Evolutionary conservation across 2,329 filamentous ascomycete species (phyloP).

Genomic region (Penicillium decumbens): DNA sequence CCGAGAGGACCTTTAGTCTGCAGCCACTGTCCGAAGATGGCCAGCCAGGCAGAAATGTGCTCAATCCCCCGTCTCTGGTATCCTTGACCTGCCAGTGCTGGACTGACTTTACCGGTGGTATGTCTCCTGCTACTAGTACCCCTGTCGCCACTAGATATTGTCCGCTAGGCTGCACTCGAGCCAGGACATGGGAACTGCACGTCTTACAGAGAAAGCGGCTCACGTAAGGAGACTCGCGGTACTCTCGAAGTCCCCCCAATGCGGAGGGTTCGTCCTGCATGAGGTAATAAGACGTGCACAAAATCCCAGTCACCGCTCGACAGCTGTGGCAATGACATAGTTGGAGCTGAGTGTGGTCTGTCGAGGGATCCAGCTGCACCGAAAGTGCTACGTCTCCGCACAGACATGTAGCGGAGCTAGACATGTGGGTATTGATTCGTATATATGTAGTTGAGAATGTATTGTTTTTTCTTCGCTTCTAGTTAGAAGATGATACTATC

Average conservation of each 20-base stretch:
- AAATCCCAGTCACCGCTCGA: constrained; percentile 46
- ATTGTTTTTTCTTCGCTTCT: constrained; percentile 3
- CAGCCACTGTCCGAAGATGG: constrained; percentile 14
- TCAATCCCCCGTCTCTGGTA: constrained; percentile 30
- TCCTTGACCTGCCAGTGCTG: constrained; percentile 28
- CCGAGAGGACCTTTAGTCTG: constrained; percentile 16
- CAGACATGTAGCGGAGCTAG: constrained; percentile 27
- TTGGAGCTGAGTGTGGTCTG: constrained; percentile 23
- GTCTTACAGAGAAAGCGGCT: constrained; percentile 49
- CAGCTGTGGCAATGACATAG: constrained; percentile 54
- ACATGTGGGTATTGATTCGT: constrained; percentile 4
- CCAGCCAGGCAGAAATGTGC: constrained; percentile 24
- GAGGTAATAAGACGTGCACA: constrained; percentile 44
- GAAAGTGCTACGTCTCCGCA: constrained; percentile 26
- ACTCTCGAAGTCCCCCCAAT: constrained; percentile 39
- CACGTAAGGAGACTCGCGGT: constrained; percentile 41
- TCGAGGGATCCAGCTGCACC: constrained; percentile 22
- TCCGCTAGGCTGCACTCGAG: constrained; percentile 20
- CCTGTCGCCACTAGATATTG: constrained; percentile 36
- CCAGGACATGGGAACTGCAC: constrained; percentile 47
- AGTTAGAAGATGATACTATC: neutral
- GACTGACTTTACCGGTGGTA: constrained; percentile 18
- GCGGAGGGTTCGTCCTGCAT: constrained; percentile 36
- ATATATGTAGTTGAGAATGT: neutral
- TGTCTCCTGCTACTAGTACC: constrained; percentile 19